Evolutionary conservation across 1,284 basidiomycete genomes (phyloP).

Genomic region (Blastosporella zonata): DNA sequence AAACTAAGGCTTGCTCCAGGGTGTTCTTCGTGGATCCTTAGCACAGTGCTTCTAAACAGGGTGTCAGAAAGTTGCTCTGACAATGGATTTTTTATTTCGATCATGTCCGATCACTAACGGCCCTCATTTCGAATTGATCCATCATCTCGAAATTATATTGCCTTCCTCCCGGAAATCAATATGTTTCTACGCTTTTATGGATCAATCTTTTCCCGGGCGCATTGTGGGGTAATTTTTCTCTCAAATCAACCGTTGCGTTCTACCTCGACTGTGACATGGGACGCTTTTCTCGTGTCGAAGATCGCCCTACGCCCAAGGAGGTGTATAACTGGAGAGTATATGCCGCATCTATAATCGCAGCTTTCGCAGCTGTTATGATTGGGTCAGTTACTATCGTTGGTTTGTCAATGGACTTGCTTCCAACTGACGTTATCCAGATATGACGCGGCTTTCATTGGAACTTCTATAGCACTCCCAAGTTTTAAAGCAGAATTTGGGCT

Average conservation of each 20-base stretch:
- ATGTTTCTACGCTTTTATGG: not conserved
- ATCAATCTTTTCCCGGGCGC: not conserved
- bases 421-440: slow-evolving; percentile 22
- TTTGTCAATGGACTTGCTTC: not conserved
- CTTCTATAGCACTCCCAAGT: slow-evolving; percentile 38
- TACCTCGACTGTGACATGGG: slow-evolving; percentile 14
- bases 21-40: too few species aligned
- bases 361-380: slow-evolving; percentile 40
- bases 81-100: too few species aligned
- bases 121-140: too few species aligned
- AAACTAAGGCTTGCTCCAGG: too few species aligned
- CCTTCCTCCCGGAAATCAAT: not conserved
- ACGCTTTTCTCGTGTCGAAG: slow-evolving; percentile 21
- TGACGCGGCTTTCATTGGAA: slow-evolving; percentile 46
- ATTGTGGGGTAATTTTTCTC: slow-evolving; percentile 4
- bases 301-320: slow-evolving; percentile 23
- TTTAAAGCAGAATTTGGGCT: slow-evolving; percentile 43
- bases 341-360: slow-evolving; percentile 34
- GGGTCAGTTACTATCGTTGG: slow-evolving; percentile 28
- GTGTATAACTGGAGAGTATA: slow-evolving; percentile 52
- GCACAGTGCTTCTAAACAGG: too few species aligned
- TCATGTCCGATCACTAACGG: too few species aligned
- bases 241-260: not conserved
- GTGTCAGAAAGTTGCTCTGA: too few species aligned
- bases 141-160: slow-evolving; percentile 6